phyloP scores from a whole-genome alignment of 75 land plant species.

The Cryptomeria japonica region DNA sequence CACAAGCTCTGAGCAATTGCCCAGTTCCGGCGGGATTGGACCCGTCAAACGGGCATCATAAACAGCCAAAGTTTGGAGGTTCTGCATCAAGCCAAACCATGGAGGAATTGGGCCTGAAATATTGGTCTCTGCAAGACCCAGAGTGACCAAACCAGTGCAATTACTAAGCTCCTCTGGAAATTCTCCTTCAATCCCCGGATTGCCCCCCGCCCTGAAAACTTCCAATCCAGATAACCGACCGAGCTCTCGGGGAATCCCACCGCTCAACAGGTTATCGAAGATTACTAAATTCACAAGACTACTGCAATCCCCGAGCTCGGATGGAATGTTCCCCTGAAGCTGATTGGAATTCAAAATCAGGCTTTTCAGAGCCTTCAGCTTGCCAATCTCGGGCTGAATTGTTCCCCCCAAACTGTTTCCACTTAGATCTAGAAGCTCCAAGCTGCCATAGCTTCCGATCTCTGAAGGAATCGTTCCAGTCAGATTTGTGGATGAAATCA shows the following conservation, averaged over 20 bases:
- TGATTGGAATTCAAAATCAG: constrained; percentile 25
- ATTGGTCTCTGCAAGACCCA: constrained; percentile 70
- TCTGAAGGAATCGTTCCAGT: constrained; percentile 30
- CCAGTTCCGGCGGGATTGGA: constrained; percentile 68
- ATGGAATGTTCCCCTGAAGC: constrained; percentile 26
- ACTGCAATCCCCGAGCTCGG: constrained; percentile 23
- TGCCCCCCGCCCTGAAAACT: constrained; percentile 44
- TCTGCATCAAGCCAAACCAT: constrained; percentile 46
- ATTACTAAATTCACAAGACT: constrained; percentile 24
- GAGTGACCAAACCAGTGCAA: constrained; percentile 45
- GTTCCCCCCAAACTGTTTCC: constrained; percentile 37
- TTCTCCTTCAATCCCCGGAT: constrained; percentile 45
- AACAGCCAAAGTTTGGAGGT: constrained; percentile 54
- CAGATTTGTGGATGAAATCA: constrained; percentile 42
- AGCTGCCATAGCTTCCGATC: constrained; percentile 14
- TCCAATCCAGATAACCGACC: constrained; percentile 30
- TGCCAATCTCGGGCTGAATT: constrained; percentile 31
- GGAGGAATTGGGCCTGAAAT: constrained; percentile 64
- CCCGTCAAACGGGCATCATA: constrained; percentile 60
- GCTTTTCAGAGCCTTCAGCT: constrained; percentile 20
- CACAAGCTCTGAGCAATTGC: constrained; percentile 53
- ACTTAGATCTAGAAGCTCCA: constrained; percentile 33
- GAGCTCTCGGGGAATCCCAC: constrained; percentile 34
- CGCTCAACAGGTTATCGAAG: constrained; percentile 39
- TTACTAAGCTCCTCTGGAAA: constrained; percentile 77